Evolutionary conservation across 2,329 filamentous ascomycete genomes (phyloP), one percentile per base, ranked within the genome.

Genomic region (Ascochyta fabae): DNA sequence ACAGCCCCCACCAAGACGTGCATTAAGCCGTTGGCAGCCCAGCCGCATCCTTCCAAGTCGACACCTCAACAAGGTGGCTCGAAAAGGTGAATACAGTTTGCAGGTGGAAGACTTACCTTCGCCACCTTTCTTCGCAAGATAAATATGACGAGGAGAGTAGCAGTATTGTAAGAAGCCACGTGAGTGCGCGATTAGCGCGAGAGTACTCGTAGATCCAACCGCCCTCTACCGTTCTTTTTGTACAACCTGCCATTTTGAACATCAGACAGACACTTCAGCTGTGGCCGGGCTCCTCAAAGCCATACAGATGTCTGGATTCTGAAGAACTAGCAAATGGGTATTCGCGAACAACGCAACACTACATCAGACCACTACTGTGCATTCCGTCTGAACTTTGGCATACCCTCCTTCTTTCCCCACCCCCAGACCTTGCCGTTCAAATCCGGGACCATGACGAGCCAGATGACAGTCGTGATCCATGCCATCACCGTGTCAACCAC

Each of bases 401-500:
- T 75, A 0, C 83, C 84, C 56, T 85, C 78, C 70, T 82, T 79
- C 72, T 81, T 82, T 4, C 84, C 85, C 78, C 81, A 87, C 26
- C 79, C 77, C 73, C 79, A 83, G 13, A 84, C 82, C 68, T 84
- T 86, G 24, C 75, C 73, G 48, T 84, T 80, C 68, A 87, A 73
- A 69, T 87, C 84, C 5, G 83, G 82, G 23, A 81, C 79, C 46
- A 86, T 79, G 58, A 85, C 81, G 38, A 86, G 68, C 78, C 84
- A 85, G 12, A 80, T 78, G 31, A 87, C 60, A 48, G 76, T 79
- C 42, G 80, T 79, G 6, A 84, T 62, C 81, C 83, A 86, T 55
- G 79, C 78, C 39, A 81, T 79, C 44, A 86, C 55, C 2, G 83
- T 85, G 62, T 87, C 85, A 15, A 79, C 65, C 10, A 87, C 61